A percentile compares a stretch with the other conserved stretches of the same genome.
phyloP scores from a whole-genome alignment of 2,329 filamentous ascomycete species.

The Alternaria sp. region DNA sequence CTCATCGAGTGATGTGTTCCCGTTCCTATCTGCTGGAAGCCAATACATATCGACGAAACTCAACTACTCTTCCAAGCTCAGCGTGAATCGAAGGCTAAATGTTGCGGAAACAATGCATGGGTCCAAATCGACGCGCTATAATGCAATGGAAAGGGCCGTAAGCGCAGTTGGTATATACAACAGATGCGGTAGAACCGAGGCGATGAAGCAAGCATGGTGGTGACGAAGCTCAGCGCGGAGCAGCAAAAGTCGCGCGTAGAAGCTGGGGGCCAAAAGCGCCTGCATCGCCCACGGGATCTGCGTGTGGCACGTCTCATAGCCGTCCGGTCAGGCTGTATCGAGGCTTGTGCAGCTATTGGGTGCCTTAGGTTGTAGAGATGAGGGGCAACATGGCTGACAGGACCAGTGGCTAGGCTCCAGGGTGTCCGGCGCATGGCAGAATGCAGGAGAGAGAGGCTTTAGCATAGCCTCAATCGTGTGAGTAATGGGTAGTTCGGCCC shows the following conservation, averaged over 20 bases:
- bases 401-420: slow-evolving; percentile 33
- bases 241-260: slow-evolving; percentile 10
- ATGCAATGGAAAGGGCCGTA: slow-evolving; percentile 16
- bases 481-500: slow-evolving; percentile 19
- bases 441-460: slow-evolving; percentile 20
- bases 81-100: slow-evolving; percentile 15
- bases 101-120: slow-evolving; percentile 35
- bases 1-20: slow-evolving; percentile 39
- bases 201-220: slow-evolving; percentile 10
- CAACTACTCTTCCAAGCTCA: slow-evolving; percentile 16
- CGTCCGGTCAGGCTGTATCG: slow-evolving; percentile 32
- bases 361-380: slow-evolving; percentile 32
- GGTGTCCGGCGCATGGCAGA: slow-evolving; percentile 18
- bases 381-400: slow-evolving; percentile 34
- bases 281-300: slow-evolving; percentile 20
- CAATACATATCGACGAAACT: slow-evolving; percentile 45
- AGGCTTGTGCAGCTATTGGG: slow-evolving; percentile 24
- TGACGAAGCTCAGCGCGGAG: slow-evolving; percentile 29
- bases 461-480: slow-evolving; percentile 40
- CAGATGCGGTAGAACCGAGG: slow-evolving; percentile 20
- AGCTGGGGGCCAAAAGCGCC: slow-evolving; percentile 26
- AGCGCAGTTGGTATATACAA: slow-evolving; percentile 26
- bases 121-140: slow-evolving; percentile 11
- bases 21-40: slow-evolving; percentile 41
- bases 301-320: slow-evolving; percentile 19